Evolutionary conservation across 176 grass and related monocot species (phyloP).

Genomic region (Alopecurus myosuroides): DNA sequence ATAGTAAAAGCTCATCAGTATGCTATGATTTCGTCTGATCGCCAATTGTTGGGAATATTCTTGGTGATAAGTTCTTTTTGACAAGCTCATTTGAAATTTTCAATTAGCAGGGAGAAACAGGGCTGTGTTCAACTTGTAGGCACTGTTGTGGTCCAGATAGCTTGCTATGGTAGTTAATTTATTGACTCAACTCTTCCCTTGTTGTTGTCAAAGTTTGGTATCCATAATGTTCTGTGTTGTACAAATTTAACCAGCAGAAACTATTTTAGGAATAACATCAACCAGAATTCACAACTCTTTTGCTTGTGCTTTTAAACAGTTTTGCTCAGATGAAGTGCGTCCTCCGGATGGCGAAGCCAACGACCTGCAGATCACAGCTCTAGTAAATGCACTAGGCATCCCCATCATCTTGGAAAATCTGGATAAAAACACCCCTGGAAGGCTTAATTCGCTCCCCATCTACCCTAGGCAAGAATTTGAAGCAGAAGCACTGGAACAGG

Average conservation of each 20-base stretch:
- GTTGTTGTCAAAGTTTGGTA: background rate
- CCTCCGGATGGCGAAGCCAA: background rate
- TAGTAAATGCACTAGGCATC: constrained; percentile 7
- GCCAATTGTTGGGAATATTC: background rate
- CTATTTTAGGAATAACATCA: background rate
- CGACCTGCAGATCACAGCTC: background rate
- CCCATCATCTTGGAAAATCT: background rate
- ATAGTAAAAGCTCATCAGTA: background rate
- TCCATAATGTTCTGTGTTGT: background rate
- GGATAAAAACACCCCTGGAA: background rate
- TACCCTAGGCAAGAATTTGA: background rate
- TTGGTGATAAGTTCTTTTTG: background rate
- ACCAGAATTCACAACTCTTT: background rate
- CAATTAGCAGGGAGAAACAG: background rate
- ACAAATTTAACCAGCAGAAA: background rate
- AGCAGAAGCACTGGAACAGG: background rate
- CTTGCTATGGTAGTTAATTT: background rate
- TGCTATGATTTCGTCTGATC: background rate
- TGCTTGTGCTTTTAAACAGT: background rate
- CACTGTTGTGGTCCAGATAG: background rate
- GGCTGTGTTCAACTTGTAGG: background rate
- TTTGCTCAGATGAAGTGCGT: background rate
- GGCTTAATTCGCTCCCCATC: background rate
- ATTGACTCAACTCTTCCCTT: background rate
- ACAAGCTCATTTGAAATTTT: background rate